Conservation (phyloP, 106 monocot genomes). For the Vanilla planifolia region DNA sequence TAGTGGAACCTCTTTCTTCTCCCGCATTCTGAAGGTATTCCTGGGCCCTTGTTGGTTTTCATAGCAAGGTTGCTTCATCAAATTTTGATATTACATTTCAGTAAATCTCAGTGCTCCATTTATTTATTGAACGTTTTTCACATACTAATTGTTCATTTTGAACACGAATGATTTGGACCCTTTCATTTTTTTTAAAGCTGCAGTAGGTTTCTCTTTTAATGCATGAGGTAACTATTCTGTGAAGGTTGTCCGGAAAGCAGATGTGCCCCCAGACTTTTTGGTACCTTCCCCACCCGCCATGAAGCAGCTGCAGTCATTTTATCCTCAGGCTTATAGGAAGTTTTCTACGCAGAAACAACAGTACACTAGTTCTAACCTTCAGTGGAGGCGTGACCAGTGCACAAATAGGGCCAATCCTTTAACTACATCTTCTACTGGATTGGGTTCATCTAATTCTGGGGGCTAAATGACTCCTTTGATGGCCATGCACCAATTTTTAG, state of each 20-base stretch:
- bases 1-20: slow-evolving; percentile 67
- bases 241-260: slow-evolving; percentile 54
- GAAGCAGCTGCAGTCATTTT: slow-evolving; percentile 16
- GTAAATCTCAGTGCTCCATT: too few relatives aligned
- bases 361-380: slow-evolving; percentile 31
- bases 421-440: slow-evolving; percentile 5
- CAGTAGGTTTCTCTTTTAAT: too few relatives aligned
- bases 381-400: slow-evolving; percentile 50
- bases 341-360: slow-evolving; percentile 8
- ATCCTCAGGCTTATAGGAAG: slow-evolving; percentile 18
- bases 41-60: background rate
- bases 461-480: too few relatives aligned
- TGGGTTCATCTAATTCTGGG: slow-evolving; percentile 2
- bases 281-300: slow-evolving; percentile 15
- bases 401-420: slow-evolving; percentile 3
- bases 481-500: too few relatives aligned
- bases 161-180: too few relatives aligned
- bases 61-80: too few relatives aligned
- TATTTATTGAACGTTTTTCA: too few relatives aligned
- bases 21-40: slow-evolving; percentile 63
- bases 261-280: slow-evolving; percentile 45
- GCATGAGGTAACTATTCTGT: background rate
- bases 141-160: too few relatives aligned
- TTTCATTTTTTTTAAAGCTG: too few relatives aligned
- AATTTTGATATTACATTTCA: too few relatives aligned